Evolutionary conservation across 495 filamentous ascomycete species (phyloP), one percentile per base, ranked within the genome.

Genomic region (Penicillium daleae): DNA sequence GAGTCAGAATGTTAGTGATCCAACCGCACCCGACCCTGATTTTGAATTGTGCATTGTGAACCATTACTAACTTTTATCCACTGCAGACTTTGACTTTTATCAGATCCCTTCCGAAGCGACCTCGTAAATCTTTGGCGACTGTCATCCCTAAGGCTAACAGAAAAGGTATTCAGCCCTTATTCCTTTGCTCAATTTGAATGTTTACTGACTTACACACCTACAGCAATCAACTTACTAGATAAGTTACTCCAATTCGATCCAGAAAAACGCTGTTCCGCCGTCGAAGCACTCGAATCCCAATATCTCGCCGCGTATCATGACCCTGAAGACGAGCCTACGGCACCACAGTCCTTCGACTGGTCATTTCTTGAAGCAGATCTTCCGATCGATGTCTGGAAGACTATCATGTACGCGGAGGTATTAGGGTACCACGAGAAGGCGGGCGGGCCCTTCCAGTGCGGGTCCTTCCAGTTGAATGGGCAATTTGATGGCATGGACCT

Each of bases 391-490:
- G 95, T 94, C 5, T 99, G 95, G 95, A 98, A 98, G 79, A 97
- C 97, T 70, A 97, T 97, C 91, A 99, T 99, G 94, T 97, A 99
- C 79, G 93, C 92, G 57, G 95, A 99, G 73, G 97, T 99, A 68
- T 87, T 99, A 67, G 92, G 96, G 71, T 99, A 96, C 73, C 95
- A 98, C 76, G 96, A 97, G 39, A 13, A 52, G 32, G 5, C 51
- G 7, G 57, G 35, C 9, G 60, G 56, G 8, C 39, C 60, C 12
- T 51, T 53, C 13, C 42, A 44, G 13, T 19, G 35, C 9, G 60
- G 56, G 8, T 32, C 60, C 12, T 51, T 53, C 13, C 42, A 44
- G 13, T 19, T 57, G 8, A 26, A 51, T 37, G n/a, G 37, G 0
- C 58, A 59, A 13, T 26, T 57, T 19, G 59, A 57, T n/a, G 63